Conservation (phyloP, 106 monocot species). For the Phalaenopsis aphrodite region DNA sequence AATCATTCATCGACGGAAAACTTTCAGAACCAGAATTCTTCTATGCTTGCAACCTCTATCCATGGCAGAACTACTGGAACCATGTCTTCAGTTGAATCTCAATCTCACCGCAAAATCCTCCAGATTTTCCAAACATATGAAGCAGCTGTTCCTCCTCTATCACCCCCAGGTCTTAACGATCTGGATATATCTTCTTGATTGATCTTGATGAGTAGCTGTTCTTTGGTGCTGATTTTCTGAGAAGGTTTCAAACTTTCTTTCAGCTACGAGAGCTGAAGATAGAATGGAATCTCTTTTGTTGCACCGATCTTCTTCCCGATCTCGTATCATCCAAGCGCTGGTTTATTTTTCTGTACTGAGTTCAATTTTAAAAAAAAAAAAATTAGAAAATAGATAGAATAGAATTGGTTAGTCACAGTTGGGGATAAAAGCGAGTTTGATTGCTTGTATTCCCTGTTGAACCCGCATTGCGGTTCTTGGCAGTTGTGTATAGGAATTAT, state of each 20-base stretch:
- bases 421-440: conserved; percentile 5
- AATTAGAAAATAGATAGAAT: background rate
- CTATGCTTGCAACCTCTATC: background rate
- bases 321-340: conserved; percentile 12
- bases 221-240: background rate
- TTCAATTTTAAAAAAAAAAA: background rate
- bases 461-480: background rate
- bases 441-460: background rate
- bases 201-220: background rate
- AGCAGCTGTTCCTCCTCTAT: background rate
- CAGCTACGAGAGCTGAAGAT: background rate
- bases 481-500: conserved; percentile 2
- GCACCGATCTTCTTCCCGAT: conserved; percentile 1
- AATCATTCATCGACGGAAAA: background rate
- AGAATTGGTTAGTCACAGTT: background rate
- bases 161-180: background rate
- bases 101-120: background rate
- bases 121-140: background rate
- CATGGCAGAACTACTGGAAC: background rate
- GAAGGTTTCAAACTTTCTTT: background rate
- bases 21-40: background rate
- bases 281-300: background rate
- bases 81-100: background rate
- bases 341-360: background rate
- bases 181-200: background rate